Base-by-base conservation (phyloP, 495 filamentous ascomycete genomes). In the Choiromyces venosus region DNA sequence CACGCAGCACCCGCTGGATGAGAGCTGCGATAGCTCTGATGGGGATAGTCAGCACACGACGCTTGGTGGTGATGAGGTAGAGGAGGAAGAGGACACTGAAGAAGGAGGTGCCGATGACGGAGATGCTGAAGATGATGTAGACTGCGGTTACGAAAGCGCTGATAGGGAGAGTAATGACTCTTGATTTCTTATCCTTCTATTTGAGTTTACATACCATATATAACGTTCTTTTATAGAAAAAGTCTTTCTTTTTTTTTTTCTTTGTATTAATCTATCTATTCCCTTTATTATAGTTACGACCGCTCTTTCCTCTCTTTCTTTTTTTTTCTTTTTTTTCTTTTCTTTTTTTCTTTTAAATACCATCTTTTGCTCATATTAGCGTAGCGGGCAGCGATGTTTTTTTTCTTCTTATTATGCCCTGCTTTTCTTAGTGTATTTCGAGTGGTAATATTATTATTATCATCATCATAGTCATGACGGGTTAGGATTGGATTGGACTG, bases 71-170 rank as follows among this genome's bases (percentile, higher is more conserved):
- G 69, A 66, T 19, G 29, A 16, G 37, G 46, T 18, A 4, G 69
- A 66, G 37, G 46, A 19, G 8, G 69, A 66, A n/a, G 71, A 67
- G 37, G 64, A 18, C 36, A 56, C 71, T 14, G 71, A 52, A 5
- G 71, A 61, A 18, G 71, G 68, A 46, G 16, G 6, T 2, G 56
- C 25, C n/a, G 68, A 65, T 29, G 72, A 70, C 25, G 72, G 52
- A 18, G 72, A 40, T 8, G 68, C 70, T 65, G 67, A 21, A 14
- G 66, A 52, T 35, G 25, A 72, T n/a, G 66, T 16, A 5, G 38
- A n/a, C 66, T n/a, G 38, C 4, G 66, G 66, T 12, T 67, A 37
- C 38, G 66, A 67, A 40, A 40, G 66, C n/a, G 38, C 36, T 5
- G 36, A 67, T 67, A n/a, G 36, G 21, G 38, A n/a, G 33, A 40